A percentile compares a stretch with the other conserved stretches of the same genome.
Evolutionary conservation across 2,329 filamentous ascomycete species (phyloP).

Genomic region (Aurifilum marmelostoma): DNA sequence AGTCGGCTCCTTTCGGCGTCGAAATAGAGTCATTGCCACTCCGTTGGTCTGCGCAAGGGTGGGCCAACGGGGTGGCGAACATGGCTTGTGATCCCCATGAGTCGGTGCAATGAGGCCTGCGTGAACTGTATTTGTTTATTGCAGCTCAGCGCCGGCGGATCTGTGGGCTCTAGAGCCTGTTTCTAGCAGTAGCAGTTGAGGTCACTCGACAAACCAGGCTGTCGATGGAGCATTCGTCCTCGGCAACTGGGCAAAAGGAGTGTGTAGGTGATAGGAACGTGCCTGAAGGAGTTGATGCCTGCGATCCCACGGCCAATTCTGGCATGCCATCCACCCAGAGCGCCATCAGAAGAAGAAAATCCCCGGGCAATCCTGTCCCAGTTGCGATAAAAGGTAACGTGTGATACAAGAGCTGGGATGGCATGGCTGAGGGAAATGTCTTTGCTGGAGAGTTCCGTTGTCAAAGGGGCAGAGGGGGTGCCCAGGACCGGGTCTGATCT

Average conservation of each 20-base stretch:
- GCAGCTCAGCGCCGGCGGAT: background rate
- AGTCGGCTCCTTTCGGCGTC: background rate
- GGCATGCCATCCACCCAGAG: background rate
- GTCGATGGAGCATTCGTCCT: too few relatives aligned
- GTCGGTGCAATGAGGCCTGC: too few relatives aligned
- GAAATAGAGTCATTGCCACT: background rate
- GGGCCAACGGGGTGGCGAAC: background rate
- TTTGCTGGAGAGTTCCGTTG: background rate
- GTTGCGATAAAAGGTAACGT: too few relatives aligned
- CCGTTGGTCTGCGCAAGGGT: background rate
- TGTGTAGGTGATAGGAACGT: background rate
- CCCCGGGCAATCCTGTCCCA: background rate
- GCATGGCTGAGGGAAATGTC: background rate
- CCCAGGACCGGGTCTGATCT: background rate
- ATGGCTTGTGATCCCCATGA: background rate
- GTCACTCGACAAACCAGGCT: background rate
- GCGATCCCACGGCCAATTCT: constrained; percentile 4
- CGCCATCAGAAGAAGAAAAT: background rate
- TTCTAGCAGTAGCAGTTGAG: background rate
- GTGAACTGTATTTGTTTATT: background rate
- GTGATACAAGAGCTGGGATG: background rate
- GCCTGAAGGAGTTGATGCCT: constrained; percentile 15
- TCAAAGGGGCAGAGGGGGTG: background rate
- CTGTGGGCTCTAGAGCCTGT: background rate
- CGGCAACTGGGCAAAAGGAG: background rate